These are phyloP conservation scores for Cicer arietinum DNA, from an alignment of 306 rosid genomes.

Conservation along the genomic window DNA sequence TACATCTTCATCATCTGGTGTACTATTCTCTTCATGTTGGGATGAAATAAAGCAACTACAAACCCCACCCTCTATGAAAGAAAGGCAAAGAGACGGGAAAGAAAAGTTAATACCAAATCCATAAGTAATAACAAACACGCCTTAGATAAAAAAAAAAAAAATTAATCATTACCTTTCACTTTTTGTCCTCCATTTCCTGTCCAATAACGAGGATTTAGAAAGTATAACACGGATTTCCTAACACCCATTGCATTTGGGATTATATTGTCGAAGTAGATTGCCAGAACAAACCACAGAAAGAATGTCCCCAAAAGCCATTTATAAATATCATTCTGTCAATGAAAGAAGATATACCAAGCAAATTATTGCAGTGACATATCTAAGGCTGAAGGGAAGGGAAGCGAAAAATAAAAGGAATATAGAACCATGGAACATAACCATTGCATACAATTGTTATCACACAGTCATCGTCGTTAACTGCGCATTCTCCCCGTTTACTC, in stretches of 20 bases:
- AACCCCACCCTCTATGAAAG: constrained; percentile 71
- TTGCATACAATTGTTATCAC: constrained; percentile 73
- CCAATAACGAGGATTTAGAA: constrained; percentile 80
- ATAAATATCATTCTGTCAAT: constrained; percentile 72
- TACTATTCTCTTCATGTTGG: constrained; percentile 54
- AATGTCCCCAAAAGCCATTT: constrained; percentile 72
- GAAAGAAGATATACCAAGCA: constrained; percentile 43
- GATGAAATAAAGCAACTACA: constrained; percentile 69
- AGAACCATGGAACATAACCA: constrained; percentile 30
- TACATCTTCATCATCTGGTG: constrained; percentile 88
- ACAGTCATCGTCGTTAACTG: constrained; percentile 50
- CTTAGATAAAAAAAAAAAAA: constrained; percentile 11
- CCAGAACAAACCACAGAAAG: constrained; percentile 78
- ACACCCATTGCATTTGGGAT: constrained; percentile 87
- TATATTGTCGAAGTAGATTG: constrained; percentile 87
- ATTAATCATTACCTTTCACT: constrained; percentile 62
- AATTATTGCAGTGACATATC: constrained; percentile 9
- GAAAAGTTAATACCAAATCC: constrained; percentile 13
- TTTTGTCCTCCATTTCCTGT: constrained; percentile 72
- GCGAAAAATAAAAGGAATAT: constrained; percentile 6
- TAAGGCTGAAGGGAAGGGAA: constrained; percentile 23
- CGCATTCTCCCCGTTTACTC: constrained; percentile 68
- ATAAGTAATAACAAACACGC: constrained; percentile 31
- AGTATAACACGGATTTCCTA: constrained; percentile 76
- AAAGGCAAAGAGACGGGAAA: constrained; percentile 26